Evolutionary conservation across 164 flowering plant species (phyloP), one percentile per base, ranked within the genome.

Genomic region (Dillenia turbinata): DNA sequence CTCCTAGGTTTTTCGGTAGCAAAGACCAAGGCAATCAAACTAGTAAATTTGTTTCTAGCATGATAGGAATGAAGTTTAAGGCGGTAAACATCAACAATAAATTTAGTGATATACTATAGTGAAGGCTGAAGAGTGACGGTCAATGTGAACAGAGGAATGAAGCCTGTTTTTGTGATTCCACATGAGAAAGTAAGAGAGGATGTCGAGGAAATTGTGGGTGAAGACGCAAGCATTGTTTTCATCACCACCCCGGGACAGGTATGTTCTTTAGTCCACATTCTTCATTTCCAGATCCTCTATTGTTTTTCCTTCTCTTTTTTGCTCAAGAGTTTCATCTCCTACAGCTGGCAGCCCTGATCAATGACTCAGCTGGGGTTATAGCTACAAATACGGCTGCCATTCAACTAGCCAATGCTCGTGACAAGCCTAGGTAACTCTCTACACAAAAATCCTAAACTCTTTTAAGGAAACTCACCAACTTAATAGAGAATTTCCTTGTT

Each of bases 181-280:
- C 96, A 86, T 63, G 96, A 92, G 75, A 88, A 81, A 72, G 86
- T 72, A 71, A 73, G 98, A 56, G 95, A 88, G 22, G 78, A 85
- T 57, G 85, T 92, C 33, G 91, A 88, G 71, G 95, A 89, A 55
- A 54, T 78, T 10, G 73, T 79, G 1, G 92, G 88, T 55, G 82
- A 85, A 2, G 96, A 89, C 70, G 73, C 95, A 15, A 79, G 83
- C 59, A 88, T 89, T 44, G 83, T 92, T 54, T 85, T 92, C 78
- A 89, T 92, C 60, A 92, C 95, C 15, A 92, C 96, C 6, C 96
- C 95, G 19, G 95, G 87, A 59, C 92, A 92, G 90, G 96, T 85
- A 56, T 40, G 66, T 49, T 47, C 55, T 52, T 49, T 16, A 10
- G 40, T 47, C 40, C 53, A 15, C 50, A 47, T 12, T 47, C n/a